These are phyloP conservation scores for Lolium multiflorum DNA, from an alignment of 176 grass and related monocot species.

Conservation along the genomic window DNA sequence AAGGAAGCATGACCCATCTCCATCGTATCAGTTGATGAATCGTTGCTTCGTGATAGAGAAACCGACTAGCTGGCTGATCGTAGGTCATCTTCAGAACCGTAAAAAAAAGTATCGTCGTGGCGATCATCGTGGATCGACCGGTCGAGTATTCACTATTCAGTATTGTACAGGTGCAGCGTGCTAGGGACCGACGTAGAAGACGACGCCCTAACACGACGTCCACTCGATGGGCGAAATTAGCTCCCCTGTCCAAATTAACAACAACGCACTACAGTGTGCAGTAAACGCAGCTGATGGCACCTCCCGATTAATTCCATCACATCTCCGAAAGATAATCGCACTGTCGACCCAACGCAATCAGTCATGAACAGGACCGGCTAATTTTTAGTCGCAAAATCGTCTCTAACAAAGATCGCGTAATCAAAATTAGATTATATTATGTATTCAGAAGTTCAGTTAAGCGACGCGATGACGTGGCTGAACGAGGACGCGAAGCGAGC, in stretches of 20 bases:
- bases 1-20: no score
- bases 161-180: slow-evolving; percentile 22
- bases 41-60: no score
- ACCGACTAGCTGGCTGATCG: not conserved
- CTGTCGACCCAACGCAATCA: not conserved
- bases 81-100: slow-evolving; percentile 34
- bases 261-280: slow-evolving; percentile 26
- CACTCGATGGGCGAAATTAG: slow-evolving; percentile 8
- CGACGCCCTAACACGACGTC: slow-evolving; percentile 52
- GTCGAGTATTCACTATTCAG: no score
- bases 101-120: slow-evolving; percentile 32
- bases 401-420: not conserved
- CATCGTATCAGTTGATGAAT: no score
- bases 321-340: slow-evolving; percentile 11
- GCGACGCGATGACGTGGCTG: slow-evolving; percentile 27
- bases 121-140: slow-evolving; percentile 24
- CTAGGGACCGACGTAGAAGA: slow-evolving; percentile 45
- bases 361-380: slow-evolving; percentile 1
- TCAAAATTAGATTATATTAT: not conserved
- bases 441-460: not conserved
- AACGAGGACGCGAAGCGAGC: slow-evolving; percentile 39
- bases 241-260: slow-evolving; percentile 40
- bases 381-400: not conserved
- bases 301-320: slow-evolving; percentile 35
- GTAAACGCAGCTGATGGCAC: slow-evolving; percentile 13